Base-by-base conservation (phyloP, 177 flowering plant species). In the Vitis hybrid region DNA sequence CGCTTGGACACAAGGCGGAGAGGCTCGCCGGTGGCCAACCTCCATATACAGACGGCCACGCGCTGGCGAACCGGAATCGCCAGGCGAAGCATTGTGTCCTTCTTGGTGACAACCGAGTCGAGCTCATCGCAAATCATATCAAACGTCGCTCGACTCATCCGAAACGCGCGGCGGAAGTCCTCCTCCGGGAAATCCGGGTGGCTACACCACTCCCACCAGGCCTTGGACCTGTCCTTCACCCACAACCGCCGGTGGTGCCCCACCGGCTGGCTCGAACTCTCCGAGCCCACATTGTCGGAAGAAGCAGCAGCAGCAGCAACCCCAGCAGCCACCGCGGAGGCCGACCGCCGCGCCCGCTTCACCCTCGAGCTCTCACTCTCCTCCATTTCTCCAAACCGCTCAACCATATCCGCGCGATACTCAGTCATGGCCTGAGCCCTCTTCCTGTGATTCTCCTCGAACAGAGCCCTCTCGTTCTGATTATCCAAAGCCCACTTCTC, bases 21-120 rank as follows among this genome's bases (percentile, higher is more conserved):
- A 5, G 98, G 93, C 77, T 91, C 96, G 6, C 98, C 98, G 2
- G 98, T 91, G 26, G 98, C 98, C 55, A 91, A 74, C 64, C 98
- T 68, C 94, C 94, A 92, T 4, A 92, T 78, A 69, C 97, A 92
- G 13, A 89, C 97, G 0, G 96, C 97, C 0, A 92, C 96, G 16
- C 97, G 80, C 48, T 92, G 93, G 13, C 84, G 89, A 48, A 89
- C 97, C 5, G 97, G 97, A 56, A 92, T 90, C 13, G 97, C 96
- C 14, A 83, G 81, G 0, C 97, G 89, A 1, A 92, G 89, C 90
- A 80, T 85, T 9, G 97, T 92, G 77, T 92, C 85, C 71, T 92
- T 89, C 77, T 89, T 90, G 5, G 82, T 88, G 13, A 92, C 89
- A 3, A 72, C 83, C 1, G 89, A 74, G 4, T 86, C 88, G 19